Conservation (phyloP, 2,329 filamentous ascomycete species). For the Penicillium vulpinum region DNA sequence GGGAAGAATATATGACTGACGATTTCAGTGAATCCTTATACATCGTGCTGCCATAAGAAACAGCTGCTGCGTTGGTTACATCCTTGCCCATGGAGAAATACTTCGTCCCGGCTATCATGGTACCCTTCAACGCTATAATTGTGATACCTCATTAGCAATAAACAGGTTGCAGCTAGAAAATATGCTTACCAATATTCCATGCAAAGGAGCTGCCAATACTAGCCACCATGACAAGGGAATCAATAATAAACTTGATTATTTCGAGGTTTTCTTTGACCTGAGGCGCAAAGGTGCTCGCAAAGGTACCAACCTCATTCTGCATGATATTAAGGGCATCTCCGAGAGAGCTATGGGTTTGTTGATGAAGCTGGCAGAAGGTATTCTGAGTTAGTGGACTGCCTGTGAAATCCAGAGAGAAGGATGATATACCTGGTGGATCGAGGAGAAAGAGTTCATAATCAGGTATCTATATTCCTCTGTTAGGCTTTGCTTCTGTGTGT, state of each 20-base stretch:
- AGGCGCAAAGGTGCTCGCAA: not conserved
- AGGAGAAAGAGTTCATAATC: not conserved
- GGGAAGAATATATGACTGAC: not conserved
- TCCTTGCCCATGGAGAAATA: not conserved
- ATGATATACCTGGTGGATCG: not conserved
- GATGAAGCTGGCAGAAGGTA: not conserved
- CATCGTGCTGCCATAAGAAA: not conserved
- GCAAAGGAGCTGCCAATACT: not conserved
- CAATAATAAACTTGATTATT: not conserved
- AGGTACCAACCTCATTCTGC: not conserved
- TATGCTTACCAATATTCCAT: not conserved
- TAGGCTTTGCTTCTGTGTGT: not conserved
- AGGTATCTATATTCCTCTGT: not conserved
- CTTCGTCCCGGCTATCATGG: not conserved
- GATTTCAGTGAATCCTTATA: not conserved
- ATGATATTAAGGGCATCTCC: not conserved
- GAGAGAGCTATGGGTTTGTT: not conserved
- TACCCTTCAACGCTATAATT: not conserved
- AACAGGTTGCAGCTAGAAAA: not conserved
- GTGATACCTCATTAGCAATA: not conserved
- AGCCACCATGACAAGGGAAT: not conserved
- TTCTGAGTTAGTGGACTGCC: not conserved
- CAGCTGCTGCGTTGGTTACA: not conserved
- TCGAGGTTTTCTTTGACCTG: not conserved
- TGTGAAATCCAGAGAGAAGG: not conserved